Evolutionary conservation across 768 basidiomycete species (phyloP), one percentile per base, ranked within the genome.

Genomic region (Lentinula sp.): DNA sequence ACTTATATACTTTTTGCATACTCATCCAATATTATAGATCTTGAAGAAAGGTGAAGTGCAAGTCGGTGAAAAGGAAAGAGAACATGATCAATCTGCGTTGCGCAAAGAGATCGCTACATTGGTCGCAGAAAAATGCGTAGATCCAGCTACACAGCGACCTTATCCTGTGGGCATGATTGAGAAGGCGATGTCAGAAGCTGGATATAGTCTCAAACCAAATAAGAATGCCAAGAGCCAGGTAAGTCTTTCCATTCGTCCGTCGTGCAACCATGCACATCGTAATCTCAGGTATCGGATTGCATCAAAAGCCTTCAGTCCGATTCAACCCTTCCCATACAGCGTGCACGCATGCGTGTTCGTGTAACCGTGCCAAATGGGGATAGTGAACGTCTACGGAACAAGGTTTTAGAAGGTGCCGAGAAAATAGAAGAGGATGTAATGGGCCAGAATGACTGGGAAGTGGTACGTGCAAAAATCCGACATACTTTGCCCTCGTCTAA

Each of bases 191-290:
- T 76, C 85, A 8, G 95, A 98, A 70, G 89, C 92, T 8, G 95
- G 95, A 1, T 95, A 90, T 74, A 96, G 93, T 66, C 89, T 96
- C 32, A 90, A 91, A 67, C 81, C 81, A 49, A 86, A 87, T 64
- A 98, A 98, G 78, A 89, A 83, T 20, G 95, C 95, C 4, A 99
- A 99, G 76, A 91, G 89, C 55, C 97, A 99, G 84, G 93, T 91
- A 16, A 77, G 59, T 36, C 15, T 62, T 57, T 32, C 43, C 51
- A 28, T 35, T 3, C 35, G 13, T 63, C 39, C 36, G 10, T 28
- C 33, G 9, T 9, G 1, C 13, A 41, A 35, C 37, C 41, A 46
- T 45, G 28, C 46, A 20, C 42, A 45, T 16, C 41, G 16, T 57
- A 61, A n/a, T 39, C 15, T 32, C 35, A 94, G 93, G 93, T 94